Base-by-base conservation (phyloP, 345 rosid genomes). In the Fremontodendron californicum region DNA sequence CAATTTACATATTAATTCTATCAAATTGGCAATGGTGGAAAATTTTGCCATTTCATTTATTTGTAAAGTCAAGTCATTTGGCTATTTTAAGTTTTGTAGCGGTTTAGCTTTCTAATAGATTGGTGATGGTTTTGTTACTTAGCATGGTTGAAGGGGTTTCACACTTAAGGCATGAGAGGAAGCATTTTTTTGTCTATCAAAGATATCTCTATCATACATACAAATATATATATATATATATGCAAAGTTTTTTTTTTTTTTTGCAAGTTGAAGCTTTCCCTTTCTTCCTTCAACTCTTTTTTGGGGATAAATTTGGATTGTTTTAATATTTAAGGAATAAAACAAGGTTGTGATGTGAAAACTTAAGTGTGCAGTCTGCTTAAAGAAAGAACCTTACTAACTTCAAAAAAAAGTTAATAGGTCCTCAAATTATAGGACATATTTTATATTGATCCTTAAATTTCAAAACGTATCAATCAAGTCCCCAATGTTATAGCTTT, bases 21-120 rank as follows among this genome's bases (percentile, higher is more conserved):
- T 21, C 19, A 2, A 58, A 57, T 39, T 5, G 31, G 54, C 54
- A 51, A 39, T 73, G 65, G 35, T 7, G 48, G 27, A 57, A 40
- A 25, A 2, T 13, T 27, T 16, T 48, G 60, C 21, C 29, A 71
- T 15, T 48, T 19, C 23, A 33, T 23, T 11, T 21, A 31, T 19
- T 71, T 52, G 6, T 39, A 51, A 48, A 48, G 60, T 43, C 62
- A 71, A 33, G 75, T 71, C 75, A n/a, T 71, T 71, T 71, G 75
- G 75, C 75, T 71, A 71, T 33, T 71, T 45, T 71, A 35, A 71
- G 48, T 63, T 33, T 39, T 35, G 11, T 33, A 18, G 45, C 8
- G 35, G 64, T 86, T 19, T 12, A 60, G 65, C 39, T 60, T 12
- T 13, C 6, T 5, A 29, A 60, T 1, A 64, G 23, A 37, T 29